Percentiles rank a stretch among this genome's conserved stretches.
Evolutionary conservation across 306 rosid species (phyloP).

Genomic region (Cucumis cinereus): DNA sequence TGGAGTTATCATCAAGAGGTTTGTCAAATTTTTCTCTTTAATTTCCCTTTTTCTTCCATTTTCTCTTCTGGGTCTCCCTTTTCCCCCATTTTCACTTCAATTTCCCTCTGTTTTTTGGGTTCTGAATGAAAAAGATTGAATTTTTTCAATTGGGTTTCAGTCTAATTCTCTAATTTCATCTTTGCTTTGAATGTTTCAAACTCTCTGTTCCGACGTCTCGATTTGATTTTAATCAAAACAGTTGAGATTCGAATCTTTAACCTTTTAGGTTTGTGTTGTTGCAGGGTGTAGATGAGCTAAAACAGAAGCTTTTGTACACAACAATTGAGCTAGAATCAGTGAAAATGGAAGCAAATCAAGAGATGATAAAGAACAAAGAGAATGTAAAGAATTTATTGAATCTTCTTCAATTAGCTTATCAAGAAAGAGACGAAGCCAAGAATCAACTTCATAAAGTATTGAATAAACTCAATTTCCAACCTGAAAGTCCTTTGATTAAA

Average conservation of each 20-base stretch:
- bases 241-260: no score
- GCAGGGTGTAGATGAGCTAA: constrained; percentile 32
- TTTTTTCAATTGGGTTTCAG: neutral
- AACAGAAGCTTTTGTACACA: constrained; percentile 19
- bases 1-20: constrained; percentile 18
- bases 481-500: constrained; percentile 1
- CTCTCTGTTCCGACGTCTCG: no score
- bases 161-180: neutral
- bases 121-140: neutral
- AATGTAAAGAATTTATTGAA: constrained; percentile 18
- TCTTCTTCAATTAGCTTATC: constrained; percentile 22
- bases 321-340: constrained; percentile 27
- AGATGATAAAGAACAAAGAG: constrained; percentile 31
- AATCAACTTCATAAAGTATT: constrained; percentile 28
- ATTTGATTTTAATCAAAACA: no score
- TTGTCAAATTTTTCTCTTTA: neutral
- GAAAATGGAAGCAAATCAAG: constrained; percentile 20
- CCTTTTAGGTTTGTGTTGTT: neutral
- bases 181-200: no score
- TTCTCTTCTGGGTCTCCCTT: no score
- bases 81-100: neutral
- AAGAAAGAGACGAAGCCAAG: constrained; percentile 65
- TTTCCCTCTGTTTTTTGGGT: neutral
- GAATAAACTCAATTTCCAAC: constrained; percentile 6
- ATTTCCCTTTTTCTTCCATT: neutral